Evolutionary conservation across 1,284 basidiomycete genomes (phyloP).

Genomic region (Apiotrichum siamense): DNA sequence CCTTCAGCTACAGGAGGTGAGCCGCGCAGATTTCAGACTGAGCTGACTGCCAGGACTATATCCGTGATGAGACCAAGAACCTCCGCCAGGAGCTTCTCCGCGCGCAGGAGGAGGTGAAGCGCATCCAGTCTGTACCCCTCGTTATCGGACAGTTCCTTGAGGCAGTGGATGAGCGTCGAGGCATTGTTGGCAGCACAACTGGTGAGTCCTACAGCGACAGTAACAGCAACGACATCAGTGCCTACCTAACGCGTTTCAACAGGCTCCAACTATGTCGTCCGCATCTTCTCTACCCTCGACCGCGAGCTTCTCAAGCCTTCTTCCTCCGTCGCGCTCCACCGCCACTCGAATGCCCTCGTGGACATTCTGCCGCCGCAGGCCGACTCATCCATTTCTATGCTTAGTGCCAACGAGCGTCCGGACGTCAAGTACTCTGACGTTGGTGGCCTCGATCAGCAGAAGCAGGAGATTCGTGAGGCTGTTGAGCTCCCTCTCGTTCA

Average conservation of each 20-base stretch:
- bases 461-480: slow-evolving; percentile 98
- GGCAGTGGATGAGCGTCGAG: slow-evolving; percentile 95
- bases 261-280: slow-evolving; percentile 94
- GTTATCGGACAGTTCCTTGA: slow-evolving; percentile 99
- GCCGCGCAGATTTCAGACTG: slow-evolving; percentile 3
- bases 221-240: too few relatives aligned
- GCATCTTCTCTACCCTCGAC: slow-evolving; percentile 95
- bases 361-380: slow-evolving; percentile 98
- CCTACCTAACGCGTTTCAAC: too few relatives aligned
- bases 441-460: slow-evolving; percentile 96
- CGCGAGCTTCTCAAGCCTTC: slow-evolving; percentile 95
- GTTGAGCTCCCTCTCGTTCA: slow-evolving; percentile 92
- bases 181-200: slow-evolving; percentile 96
- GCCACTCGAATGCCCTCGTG: slow-evolving; percentile 97
- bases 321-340: slow-evolving; percentile 92
- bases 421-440: slow-evolving; percentile 86
- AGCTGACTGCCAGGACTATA: slow-evolving; percentile 59
- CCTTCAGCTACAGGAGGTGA: slow-evolving; percentile 81
- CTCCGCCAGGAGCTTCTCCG: slow-evolving; percentile 95
- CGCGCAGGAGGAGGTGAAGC: slow-evolving; percentile 98
- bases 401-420: slow-evolving; percentile 87
- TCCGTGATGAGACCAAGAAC: slow-evolving; percentile 98
- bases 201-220: too few relatives aligned
- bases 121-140: slow-evolving; percentile 98
- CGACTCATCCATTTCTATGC: slow-evolving; percentile 93